Conservation (phyloP, 2,329 filamentous ascomycete species). For the Aspergillus oerlinghausenensis region DNA sequence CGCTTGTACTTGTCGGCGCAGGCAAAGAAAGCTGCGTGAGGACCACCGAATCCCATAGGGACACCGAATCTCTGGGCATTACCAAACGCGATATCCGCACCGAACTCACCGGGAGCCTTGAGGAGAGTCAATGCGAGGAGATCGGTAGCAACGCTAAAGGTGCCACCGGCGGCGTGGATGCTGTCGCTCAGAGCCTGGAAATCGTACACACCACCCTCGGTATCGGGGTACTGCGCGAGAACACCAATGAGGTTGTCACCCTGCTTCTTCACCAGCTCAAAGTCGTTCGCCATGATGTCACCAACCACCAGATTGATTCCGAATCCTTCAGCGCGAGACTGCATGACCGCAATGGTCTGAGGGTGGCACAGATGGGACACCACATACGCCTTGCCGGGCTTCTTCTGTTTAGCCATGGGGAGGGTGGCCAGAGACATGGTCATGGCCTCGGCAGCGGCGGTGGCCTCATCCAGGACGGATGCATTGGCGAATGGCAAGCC, state of each 20-base stretch:
- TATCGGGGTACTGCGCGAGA: conserved; percentile 92
- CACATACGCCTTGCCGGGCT: conserved; percentile 72
- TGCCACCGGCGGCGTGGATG: conserved; percentile 71
- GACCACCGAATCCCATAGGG: conserved; percentile 85
- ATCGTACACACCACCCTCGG: conserved; percentile 72
- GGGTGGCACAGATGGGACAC: conserved; percentile 79
- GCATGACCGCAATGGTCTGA: conserved; percentile 78
- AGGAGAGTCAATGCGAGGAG: conserved; percentile 80
- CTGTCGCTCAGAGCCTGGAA: conserved; percentile 69
- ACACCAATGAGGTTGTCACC: conserved; percentile 83
- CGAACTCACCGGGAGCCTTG: conserved; percentile 87
- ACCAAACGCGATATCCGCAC: conserved; percentile 91
- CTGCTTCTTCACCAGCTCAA: conserved; percentile 64
- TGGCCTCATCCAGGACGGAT: conserved; percentile 84
- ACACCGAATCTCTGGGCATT: conserved; percentile 89
- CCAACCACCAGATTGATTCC: conserved; percentile 72
- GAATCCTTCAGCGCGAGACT: conserved; percentile 85
- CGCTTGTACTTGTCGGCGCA: conserved; percentile 88
- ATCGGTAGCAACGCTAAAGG: conserved; percentile 85
- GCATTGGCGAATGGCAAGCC: conserved; percentile 85
- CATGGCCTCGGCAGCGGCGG: conserved; percentile 93
- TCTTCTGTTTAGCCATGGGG: conserved; percentile 66
- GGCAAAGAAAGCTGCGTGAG: conserved; percentile 96
- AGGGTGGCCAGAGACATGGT: conserved; percentile 80
- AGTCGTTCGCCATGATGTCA: conserved; percentile 64